These are phyloP conservation scores for Psidium friedrichsthalianum DNA, from an alignment of 345 rosid species.

Conservation along the genomic window DNA sequence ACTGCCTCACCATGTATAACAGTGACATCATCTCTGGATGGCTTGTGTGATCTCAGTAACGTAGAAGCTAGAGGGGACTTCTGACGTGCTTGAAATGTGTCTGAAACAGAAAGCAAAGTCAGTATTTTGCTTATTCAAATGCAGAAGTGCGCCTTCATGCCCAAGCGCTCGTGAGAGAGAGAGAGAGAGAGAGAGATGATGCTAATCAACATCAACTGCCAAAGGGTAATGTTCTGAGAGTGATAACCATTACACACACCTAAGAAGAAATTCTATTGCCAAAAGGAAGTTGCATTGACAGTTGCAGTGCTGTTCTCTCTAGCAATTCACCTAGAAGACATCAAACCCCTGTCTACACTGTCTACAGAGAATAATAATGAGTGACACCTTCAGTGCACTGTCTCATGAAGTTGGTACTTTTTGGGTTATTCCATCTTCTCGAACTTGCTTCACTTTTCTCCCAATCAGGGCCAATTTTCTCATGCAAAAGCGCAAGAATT, in stretches of 20 bases:
- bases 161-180: background rate
- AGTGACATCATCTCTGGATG: slow-evolving; percentile 8
- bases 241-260: background rate
- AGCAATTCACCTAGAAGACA: background rate
- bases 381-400: background rate
- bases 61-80: slow-evolving; percentile 22
- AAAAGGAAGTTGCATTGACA: background rate
- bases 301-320: background rate
- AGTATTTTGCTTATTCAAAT: background rate
- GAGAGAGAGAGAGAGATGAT: background rate
- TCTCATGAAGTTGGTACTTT: background rate
- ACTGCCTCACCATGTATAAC: slow-evolving; percentile 21
- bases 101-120: slow-evolving; percentile 20
- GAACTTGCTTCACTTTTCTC: background rate
- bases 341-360: background rate
- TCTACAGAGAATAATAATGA: background rate
- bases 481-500: background rate
- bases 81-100: slow-evolving; percentile 49
- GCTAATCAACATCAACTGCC: background rate
- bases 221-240: background rate
- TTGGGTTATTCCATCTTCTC: background rate
- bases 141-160: background rate
- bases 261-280: background rate
- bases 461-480: background rate
- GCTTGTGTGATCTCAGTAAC: slow-evolving; percentile 14